phyloP scores from a whole-genome alignment of 1,284 basidiomycete genomes.

The Fomitopsis palustris region DNA sequence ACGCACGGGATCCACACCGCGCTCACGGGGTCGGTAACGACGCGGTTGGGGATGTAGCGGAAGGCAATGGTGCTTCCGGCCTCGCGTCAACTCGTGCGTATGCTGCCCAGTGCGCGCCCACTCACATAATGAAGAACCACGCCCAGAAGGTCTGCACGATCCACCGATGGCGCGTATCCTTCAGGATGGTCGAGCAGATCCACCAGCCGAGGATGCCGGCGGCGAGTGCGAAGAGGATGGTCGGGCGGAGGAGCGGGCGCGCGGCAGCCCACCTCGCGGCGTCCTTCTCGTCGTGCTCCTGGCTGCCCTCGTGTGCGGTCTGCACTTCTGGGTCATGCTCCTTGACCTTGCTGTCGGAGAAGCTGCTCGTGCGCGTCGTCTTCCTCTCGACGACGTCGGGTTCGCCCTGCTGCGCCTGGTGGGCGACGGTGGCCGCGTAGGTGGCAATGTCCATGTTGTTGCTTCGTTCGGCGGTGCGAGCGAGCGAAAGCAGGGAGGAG shows the following conservation, averaged over 20 bases:
- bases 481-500: not conserved
- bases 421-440: not conserved
- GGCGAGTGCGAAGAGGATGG: slow-evolving; percentile 50
- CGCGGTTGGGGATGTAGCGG: slow-evolving; percentile 70
- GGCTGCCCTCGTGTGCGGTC: slow-evolving; percentile 17
- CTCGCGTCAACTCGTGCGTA: not conserved
- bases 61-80: slow-evolving; percentile 65
- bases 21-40: slow-evolving; percentile 61
- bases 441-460: not conserved
- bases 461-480: not conserved
- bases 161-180: slow-evolving; percentile 73
- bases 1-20: slow-evolving; percentile 65
- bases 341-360: slow-evolving; percentile 26
- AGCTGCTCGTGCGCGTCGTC: slow-evolving; percentile 17
- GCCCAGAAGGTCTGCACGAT: slow-evolving; percentile 77
- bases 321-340: slow-evolving; percentile 23
- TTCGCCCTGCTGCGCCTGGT: not conserved
- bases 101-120: slow-evolving; percentile 6
- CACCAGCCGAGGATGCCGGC: slow-evolving; percentile 75
- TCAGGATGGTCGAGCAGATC: slow-evolving; percentile 68
- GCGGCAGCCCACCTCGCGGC: slow-evolving; percentile 15
- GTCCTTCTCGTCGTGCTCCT: slow-evolving; percentile 23
- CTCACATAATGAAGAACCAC: slow-evolving; percentile 74
- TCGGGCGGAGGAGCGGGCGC: slow-evolving; percentile 31
- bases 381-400: slow-evolving; percentile 13